A percentile compares a stretch with the other conserved stretches of the same genome.
Evolutionary conservation across 495 filamentous ascomycete genomes (phyloP).

Genomic region (Jackrogersella minutella): DNA sequence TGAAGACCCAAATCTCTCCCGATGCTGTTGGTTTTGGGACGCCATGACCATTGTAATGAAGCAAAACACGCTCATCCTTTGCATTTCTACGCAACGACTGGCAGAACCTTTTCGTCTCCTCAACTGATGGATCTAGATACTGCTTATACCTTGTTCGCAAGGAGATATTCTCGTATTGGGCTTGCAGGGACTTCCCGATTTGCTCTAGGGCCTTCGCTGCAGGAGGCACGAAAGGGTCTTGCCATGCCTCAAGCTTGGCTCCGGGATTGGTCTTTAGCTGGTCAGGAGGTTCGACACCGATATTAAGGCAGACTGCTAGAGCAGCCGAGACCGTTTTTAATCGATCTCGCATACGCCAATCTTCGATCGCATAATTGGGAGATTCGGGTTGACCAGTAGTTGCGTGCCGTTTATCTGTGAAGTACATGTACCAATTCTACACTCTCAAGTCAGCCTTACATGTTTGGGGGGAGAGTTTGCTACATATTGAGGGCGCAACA

Average conservation of each 20-base stretch:
- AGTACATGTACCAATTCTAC: conserved; percentile 98
- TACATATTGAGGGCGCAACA: conserved; percentile 28
- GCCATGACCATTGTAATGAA: conserved; percentile 98
- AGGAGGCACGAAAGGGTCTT: conserved; percentile 83
- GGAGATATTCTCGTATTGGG: conserved; percentile 94
- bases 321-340: conserved; percentile 96
- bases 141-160: conserved; percentile 96
- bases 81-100: conserved; percentile 87
- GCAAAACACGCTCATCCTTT: conserved; percentile 92
- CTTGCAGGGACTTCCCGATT: conserved; percentile 93
- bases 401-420: conserved; percentile 95
- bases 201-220: conserved; percentile 87
- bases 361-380: conserved; percentile 68
- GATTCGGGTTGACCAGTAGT: conserved; percentile 89
- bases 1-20: conserved; percentile 99
- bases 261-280: conserved; percentile 91
- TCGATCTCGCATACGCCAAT: conserved; percentile 97
- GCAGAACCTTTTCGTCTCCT: conserved; percentile 96
- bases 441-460: conserved; percentile 27
- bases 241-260: conserved; percentile 95
- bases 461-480: neutral
- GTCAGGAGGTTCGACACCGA: conserved; percentile 96
- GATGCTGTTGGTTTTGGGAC: conserved; percentile 96
- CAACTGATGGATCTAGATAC: conserved; percentile 92
- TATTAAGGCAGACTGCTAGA: conserved; percentile 92